Percentiles rank a stretch among this genome's conserved stretches.
Evolutionary conservation across 176 grass and related monocot genomes (phyloP).

Genomic region (Metroxylon sagu): DNA sequence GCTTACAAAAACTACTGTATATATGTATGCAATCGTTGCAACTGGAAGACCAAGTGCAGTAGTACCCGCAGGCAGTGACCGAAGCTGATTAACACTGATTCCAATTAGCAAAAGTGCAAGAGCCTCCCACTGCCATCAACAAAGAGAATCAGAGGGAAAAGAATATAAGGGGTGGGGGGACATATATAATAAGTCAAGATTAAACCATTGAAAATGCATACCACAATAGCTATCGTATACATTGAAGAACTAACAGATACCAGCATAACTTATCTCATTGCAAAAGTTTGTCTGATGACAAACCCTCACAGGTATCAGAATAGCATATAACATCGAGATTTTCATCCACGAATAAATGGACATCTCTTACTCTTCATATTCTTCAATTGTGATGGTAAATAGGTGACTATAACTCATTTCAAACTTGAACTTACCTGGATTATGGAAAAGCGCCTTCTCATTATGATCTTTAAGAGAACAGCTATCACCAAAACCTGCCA

Average conservation of each 20-base stretch:
- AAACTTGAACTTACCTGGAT: conserved; percentile 63
- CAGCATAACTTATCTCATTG: no score
- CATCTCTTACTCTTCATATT: conserved; percentile 3
- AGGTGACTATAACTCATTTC: not conserved
- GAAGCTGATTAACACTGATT: conserved; percentile 92
- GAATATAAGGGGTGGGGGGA: no score
- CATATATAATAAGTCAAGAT: no score
- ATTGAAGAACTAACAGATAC: no score
- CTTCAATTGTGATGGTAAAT: conserved; percentile 8
- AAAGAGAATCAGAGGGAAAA: not conserved
- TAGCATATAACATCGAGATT: not conserved
- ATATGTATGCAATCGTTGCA: conserved; percentile 70
- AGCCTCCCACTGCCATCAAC: conserved; percentile 83
- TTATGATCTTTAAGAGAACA: conserved; percentile 90
- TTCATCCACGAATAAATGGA: not conserved
- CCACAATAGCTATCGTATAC: no score
- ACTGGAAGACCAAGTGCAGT: conserved; percentile 61
- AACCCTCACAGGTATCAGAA: no score
- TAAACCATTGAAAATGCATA: no score
- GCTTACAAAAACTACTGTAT: conserved; percentile 97
- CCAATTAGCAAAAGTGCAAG: conserved; percentile 96
- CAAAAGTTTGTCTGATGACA: no score
- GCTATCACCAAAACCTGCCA: conserved; percentile 89
- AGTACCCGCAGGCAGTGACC: conserved; percentile 51
- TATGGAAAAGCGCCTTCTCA: conserved; percentile 74